Base-by-base conservation (phyloP, 495 filamentous ascomycete species). In the Aspergillus nanangensis region DNA sequence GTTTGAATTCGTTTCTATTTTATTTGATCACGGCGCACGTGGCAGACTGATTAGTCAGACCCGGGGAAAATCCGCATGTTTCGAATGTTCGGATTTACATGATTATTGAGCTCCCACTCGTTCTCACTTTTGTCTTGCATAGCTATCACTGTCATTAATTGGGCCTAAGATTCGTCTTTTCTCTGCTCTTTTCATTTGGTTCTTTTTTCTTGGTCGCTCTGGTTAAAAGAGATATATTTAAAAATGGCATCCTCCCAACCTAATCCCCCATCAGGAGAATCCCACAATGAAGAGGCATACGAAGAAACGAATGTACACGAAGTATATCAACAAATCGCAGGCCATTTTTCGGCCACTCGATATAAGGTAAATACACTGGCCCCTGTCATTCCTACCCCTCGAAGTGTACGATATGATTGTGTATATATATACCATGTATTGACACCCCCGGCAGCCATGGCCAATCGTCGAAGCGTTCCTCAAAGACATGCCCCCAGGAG, bases 301-400 rank as follows among this genome's bases (percentile, higher is more conserved):
- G 93, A 98, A 66, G 76, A 82, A 37, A 64, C 84, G 49, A 85
- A 96, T 67, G 93, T 98, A 44, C 93, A 98, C 66, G 71, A 79
- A 50, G 87, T 98, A 45, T 98, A 98, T 69, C 87, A 96, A 61
- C 79, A 91, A 51, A 98, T 98, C 57, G 93, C 93, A 11, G 73
- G 81, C 11, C 93, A 97, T 69, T 98, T 98, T 69, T 96, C 92
- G 11, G 81, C 88, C 9, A 98, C 93, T 17, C 81, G 93, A 40
- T 91, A 96, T 77, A 96, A 96, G 76, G 83, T 85, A 55, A 53
- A 56, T 60, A 36, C 31, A 23, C 19, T n/a, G 25, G 27, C 24
- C 17, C 19, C 21, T 31, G 15, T 9, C 40, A 5, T 20, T 42
- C 18, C 31, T 34, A n/a, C 33, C 19, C 1, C 33, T 4, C 33